Percentiles rank a stretch among this genome's conserved stretches.
These are phyloP conservation scores for Polygonum aviculare DNA, from an alignment of 148 eudicot genomes.

Conservation along the genomic window DNA sequence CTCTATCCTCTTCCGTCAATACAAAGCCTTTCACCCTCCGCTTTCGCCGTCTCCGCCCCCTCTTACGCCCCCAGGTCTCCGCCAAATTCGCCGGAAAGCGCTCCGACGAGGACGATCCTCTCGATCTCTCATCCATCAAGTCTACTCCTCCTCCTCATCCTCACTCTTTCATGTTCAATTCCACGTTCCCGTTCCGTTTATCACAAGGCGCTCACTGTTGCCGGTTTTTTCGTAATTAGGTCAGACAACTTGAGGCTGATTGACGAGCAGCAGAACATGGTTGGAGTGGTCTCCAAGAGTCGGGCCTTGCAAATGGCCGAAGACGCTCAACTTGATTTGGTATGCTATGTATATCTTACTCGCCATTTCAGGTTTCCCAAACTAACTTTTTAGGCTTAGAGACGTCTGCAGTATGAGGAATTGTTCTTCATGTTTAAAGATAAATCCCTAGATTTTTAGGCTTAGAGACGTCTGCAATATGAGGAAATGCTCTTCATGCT, in stretches of 20 bases:
- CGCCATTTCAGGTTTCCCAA: not conserved
- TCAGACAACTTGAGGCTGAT: constrained; percentile 66
- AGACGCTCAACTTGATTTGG: constrained; percentile 72
- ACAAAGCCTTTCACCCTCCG: constrained; percentile 28
- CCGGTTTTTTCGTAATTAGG: constrained; percentile 26
- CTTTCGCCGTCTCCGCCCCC: constrained; percentile 11
- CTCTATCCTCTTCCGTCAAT: not conserved
- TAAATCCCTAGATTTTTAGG: not conserved
- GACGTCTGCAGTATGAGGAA: not conserved
- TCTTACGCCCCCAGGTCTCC: constrained; percentile 28
- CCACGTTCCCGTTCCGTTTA: not conserved
- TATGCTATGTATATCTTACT: constrained; percentile 16
- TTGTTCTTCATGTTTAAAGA: not conserved
- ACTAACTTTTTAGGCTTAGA: not conserved
- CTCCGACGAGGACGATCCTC: constrained; percentile 37
- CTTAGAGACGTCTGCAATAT: not conserved
- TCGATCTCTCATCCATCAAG: constrained; percentile 47
- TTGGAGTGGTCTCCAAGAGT: constrained; percentile 61
- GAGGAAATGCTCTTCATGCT: not conserved
- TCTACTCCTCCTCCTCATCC: not conserved
- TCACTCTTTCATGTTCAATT: not conserved
- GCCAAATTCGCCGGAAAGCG: constrained; percentile 27
- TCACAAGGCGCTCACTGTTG: constrained; percentile 7
- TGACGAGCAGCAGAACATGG: constrained; percentile 69
- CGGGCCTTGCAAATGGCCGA: constrained; percentile 73